A percentile compares a stretch with the other conserved stretches of the same genome.
These are phyloP conservation scores for Erodium maritimum DNA, from an alignment of 345 rosid species.

Conservation along the genomic window DNA sequence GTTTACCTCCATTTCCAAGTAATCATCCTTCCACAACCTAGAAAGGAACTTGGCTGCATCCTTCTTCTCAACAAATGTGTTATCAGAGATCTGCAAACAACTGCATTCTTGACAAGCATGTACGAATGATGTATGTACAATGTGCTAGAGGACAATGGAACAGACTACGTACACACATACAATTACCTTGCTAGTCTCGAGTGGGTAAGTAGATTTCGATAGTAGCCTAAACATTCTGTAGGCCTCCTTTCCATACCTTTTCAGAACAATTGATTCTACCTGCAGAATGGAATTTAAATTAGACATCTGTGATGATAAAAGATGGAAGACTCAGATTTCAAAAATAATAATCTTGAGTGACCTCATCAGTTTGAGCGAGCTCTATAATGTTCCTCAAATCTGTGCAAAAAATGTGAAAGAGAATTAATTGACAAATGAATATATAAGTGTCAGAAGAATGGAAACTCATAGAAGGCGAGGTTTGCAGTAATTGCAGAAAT, in stretches of 20 bases:
- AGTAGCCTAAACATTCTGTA: conserved; percentile 68
- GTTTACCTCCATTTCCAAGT: conserved; percentile 75
- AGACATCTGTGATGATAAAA: conserved; percentile 3
- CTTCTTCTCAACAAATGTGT: conserved; percentile 55
- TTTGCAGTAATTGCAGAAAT: too few relatives aligned
- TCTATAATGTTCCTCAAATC: conserved; percentile 59
- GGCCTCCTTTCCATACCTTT: conserved; percentile 60
- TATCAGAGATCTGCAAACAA: conserved; percentile 44
- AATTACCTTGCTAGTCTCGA: conserved; percentile 73
- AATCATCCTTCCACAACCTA: conserved; percentile 74
- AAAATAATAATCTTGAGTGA: conserved; percentile 14
- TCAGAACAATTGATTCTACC: conserved; percentile 65
- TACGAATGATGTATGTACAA: background rate
- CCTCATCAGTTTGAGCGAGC: conserved; percentile 74
- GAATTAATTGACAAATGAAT: conserved; percentile 2
- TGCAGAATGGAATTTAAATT: conserved; percentile 13
- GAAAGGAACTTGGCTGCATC: conserved; percentile 46
- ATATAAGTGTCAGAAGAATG: background rate
- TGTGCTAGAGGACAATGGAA: too few relatives aligned
- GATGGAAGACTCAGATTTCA: background rate
- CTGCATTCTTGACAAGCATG: background rate
- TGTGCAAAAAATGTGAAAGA: conserved; percentile 19
- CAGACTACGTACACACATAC: background rate
- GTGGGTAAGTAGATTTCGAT: conserved; percentile 29
- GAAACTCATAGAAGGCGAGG: too few relatives aligned